These are phyloP conservation scores for Ogataea henricii DNA, from an alignment of 805 yeast species.

Conservation along the genomic window DNA sequence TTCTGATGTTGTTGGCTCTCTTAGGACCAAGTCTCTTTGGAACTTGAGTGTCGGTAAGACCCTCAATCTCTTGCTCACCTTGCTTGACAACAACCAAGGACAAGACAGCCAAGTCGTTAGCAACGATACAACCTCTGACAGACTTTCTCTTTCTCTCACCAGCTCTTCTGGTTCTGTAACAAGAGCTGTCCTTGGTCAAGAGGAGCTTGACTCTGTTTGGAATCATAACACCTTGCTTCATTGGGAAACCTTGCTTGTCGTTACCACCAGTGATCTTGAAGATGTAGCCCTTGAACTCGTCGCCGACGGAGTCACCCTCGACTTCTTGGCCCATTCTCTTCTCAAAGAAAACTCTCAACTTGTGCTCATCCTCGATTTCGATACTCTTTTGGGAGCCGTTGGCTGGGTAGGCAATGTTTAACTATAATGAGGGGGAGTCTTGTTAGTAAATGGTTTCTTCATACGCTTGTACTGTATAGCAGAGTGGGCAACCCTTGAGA, in stretches of 20 bases:
- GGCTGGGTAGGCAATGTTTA: constrained; percentile 99
- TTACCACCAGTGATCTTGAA: constrained; percentile 99
- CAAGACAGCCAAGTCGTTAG: constrained; percentile 93
- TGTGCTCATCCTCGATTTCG: constrained; percentile 99
- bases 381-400: constrained; percentile 99
- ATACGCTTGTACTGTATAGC: too few relatives aligned
- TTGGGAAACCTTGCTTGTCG: constrained; percentile 99
- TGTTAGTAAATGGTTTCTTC: constrained; percentile 4
- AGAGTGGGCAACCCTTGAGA: too few relatives aligned
- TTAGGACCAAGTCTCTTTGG: constrained; percentile 99
- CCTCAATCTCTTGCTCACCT: constrained; percentile 95
- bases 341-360: constrained; percentile 96
- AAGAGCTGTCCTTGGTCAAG: constrained; percentile 90
- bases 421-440: constrained; percentile 45
- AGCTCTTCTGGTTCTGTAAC: constrained; percentile 99
- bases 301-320: constrained; percentile 97
- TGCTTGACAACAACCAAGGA: constrained; percentile 93
- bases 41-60: constrained; percentile 90
- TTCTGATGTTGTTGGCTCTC: constrained; percentile 99
- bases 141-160: constrained; percentile 99
- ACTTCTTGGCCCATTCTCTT: constrained; percentile 99
- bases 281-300: constrained; percentile 98
- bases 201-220: constrained; percentile 99
- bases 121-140: constrained; percentile 99
- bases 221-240: constrained; percentile 99